A percentile compares a stretch with the other conserved stretches of the same genome.
Conservation (phyloP, 768 basidiomycete species). For the Lyophyllum semitale region DNA sequence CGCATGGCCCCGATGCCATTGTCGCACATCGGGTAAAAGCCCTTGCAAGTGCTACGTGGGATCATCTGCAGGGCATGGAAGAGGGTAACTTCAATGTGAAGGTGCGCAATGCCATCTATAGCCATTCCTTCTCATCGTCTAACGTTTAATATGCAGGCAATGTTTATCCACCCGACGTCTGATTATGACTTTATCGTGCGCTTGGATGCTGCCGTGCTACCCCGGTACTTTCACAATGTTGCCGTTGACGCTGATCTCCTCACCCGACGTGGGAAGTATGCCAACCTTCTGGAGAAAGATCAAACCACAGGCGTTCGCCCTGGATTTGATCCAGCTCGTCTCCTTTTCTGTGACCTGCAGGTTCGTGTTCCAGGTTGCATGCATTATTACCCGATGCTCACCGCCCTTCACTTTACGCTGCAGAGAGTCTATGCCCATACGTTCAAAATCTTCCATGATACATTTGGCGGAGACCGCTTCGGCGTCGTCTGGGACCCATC, state of each 20-base stretch:
- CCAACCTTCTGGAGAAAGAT: conserved; percentile 42
- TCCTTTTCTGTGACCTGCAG: conserved; percentile 72
- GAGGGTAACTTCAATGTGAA: conserved; percentile 54
- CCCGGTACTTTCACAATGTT: conserved; percentile 78
- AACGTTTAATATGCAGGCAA: conserved; percentile 44
- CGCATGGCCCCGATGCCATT: conserved; percentile 61
- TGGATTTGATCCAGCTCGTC: conserved; percentile 78
- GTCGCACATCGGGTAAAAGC: conserved; percentile 73
- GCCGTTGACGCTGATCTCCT: conserved; percentile 50
- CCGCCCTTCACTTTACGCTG: neutral
- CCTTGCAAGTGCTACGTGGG: conserved; percentile 77
- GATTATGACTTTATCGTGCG: conserved; percentile 88
- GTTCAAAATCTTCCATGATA: conserved; percentile 83
- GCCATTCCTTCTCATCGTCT: conserved; percentile 2
- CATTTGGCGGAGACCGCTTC: conserved; percentile 74
- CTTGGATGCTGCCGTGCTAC: conserved; percentile 61
- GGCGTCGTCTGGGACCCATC: conserved; percentile 88
- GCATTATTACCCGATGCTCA: neutral
- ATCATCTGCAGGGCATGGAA: conserved; percentile 54
- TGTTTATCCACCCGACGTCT: conserved; percentile 81
- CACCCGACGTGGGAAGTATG: conserved; percentile 42
- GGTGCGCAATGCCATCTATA: conserved; percentile 42
- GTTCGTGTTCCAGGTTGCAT: conserved; percentile 39
- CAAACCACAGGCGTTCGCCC: conserved; percentile 44
- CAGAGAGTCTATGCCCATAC: conserved; percentile 76